phyloP scores from a whole-genome alignment of 2,329 filamentous ascomycete species.

The Penicillium freii region DNA sequence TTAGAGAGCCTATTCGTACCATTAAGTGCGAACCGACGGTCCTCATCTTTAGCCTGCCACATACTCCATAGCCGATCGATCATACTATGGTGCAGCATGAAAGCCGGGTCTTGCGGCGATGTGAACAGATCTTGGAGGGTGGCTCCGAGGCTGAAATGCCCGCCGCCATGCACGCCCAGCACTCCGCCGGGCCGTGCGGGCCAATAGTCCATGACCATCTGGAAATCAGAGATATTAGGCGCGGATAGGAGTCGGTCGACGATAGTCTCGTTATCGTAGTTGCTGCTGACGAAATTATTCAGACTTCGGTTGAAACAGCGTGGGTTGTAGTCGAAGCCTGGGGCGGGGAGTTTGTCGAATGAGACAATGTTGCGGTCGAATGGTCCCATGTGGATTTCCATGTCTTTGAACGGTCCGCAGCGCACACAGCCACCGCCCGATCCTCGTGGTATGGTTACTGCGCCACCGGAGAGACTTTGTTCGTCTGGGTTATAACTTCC shows the following conservation, averaged over 20 bases:
- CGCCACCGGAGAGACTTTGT: conserved; percentile 24
- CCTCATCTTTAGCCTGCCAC: conserved; percentile 40
- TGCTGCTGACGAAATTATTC: conserved; percentile 28
- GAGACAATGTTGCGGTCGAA: conserved; percentile 17
- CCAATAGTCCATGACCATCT: conserved; percentile 38
- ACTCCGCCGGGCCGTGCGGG: conserved; percentile 22
- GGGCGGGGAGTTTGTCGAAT: conserved; percentile 14
- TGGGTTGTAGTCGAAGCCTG: conserved; percentile 28
- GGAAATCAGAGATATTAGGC: conserved; percentile 34
- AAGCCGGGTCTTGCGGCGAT: conserved; percentile 47
- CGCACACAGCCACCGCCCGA: conserved; percentile 39
- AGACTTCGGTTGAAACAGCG: conserved; percentile 31
- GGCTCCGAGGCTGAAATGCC: conserved; percentile 47
- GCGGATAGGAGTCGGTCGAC: conserved; percentile 16
- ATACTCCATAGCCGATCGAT: conserved; percentile 49
- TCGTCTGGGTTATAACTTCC: conserved; percentile 37
- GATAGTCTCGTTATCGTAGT: conserved; percentile 20
- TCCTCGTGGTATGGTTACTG: conserved; percentile 42
- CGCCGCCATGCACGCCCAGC: conserved; percentile 45
- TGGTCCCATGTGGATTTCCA: conserved; percentile 31
- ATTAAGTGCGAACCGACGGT: conserved; percentile 18
- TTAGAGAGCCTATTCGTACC: conserved; percentile 20
- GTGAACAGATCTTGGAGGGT: conserved; percentile 48
- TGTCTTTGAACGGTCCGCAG: conserved; percentile 40
- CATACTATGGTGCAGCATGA: conserved; percentile 49